Evolutionary conservation across 495 filamentous ascomycete genomes (phyloP).

Genomic region (Annulohypoxylon maeteangense): DNA sequence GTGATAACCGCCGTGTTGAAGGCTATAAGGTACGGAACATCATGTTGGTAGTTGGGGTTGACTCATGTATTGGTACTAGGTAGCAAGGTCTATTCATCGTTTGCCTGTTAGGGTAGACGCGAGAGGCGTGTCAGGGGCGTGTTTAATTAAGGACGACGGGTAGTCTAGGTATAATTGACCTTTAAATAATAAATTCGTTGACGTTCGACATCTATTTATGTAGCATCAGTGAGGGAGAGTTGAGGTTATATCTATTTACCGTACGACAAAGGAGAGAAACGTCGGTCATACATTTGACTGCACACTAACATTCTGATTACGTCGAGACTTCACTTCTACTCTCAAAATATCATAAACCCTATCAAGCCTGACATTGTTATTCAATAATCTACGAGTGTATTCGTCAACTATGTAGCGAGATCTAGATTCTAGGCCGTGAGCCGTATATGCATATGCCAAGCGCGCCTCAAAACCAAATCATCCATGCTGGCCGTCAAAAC

Average conservation of each 20-base stretch:
- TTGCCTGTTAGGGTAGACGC: conserved; percentile 1
- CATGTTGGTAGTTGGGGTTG: conserved; percentile 12
- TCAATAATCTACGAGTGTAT: conserved; percentile 2
- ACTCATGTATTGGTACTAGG: conserved; percentile 4
- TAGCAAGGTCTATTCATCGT: conserved; percentile 11
- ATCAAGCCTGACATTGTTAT: neutral
- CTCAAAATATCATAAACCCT: neutral
- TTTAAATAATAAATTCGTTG: neutral
- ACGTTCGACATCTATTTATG: neutral
- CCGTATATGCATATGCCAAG: conserved; percentile 14
- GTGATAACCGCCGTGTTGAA: conserved; percentile 6
- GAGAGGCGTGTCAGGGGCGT: neutral
- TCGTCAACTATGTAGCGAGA: neutral
- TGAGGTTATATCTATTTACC: too few species aligned
- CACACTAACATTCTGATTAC: neutral
- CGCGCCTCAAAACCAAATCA: neutral
- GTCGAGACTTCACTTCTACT: neutral
- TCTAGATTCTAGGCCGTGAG: conserved; percentile 21
- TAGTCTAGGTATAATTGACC: conserved; percentile 22
- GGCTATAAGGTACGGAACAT: neutral
- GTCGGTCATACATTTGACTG: neutral
- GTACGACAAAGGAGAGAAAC: too few species aligned
- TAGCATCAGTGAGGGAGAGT: neutral
- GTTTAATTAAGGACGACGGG: conserved; percentile 16
- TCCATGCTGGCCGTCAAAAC: neutral